phyloP scores from a whole-genome alignment of 2,329 filamentous ascomycete species.

The Phialemoniopsis sp. region DNA sequence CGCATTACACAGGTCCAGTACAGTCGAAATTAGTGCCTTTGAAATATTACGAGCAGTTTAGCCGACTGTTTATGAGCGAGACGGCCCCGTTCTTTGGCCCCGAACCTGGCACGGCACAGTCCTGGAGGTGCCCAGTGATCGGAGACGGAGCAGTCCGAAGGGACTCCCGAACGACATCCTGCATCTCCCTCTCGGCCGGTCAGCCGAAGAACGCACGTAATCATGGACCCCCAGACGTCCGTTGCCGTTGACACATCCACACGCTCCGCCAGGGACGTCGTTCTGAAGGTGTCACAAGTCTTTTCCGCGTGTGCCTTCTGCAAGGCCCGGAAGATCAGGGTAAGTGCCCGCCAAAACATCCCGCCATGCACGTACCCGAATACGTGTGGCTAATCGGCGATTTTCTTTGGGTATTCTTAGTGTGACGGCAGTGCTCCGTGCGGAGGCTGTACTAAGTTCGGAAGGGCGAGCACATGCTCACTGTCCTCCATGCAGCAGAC shows the following conservation, averaged over 20 bases:
- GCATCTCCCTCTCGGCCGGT: too few relatives aligned
- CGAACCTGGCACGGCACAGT: neutral
- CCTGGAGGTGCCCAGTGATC: conserved; percentile 2
- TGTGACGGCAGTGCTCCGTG: conserved; percentile 15
- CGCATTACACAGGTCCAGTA: too few relatives aligned
- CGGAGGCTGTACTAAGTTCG: conserved; percentile 15
- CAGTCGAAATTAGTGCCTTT: too few relatives aligned
- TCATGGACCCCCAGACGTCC: conserved; percentile 4
- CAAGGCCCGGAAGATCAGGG: conserved; percentile 16
- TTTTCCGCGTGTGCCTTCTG: conserved; percentile 17
- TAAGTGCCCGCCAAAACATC: neutral
- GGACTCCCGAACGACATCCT: too few relatives aligned
- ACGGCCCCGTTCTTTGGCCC: too few relatives aligned
- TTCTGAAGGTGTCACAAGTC: conserved; percentile 28
- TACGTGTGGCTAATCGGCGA: neutral
- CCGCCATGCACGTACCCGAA: neutral
- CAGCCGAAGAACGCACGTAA: too few relatives aligned
- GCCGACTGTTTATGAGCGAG: too few relatives aligned
- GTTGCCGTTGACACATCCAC: too few relatives aligned
- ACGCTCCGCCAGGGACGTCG: too few relatives aligned
- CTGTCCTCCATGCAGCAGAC: conserved; percentile 4
- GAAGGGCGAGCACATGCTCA: conserved; percentile 13
- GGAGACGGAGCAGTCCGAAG: too few relatives aligned
- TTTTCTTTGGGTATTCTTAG: neutral
- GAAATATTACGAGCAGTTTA: too few relatives aligned